These are phyloP conservation scores for Omphalotus guepiniiformis DNA, from an alignment of 768 basidiomycete genomes.

Conservation along the genomic window DNA sequence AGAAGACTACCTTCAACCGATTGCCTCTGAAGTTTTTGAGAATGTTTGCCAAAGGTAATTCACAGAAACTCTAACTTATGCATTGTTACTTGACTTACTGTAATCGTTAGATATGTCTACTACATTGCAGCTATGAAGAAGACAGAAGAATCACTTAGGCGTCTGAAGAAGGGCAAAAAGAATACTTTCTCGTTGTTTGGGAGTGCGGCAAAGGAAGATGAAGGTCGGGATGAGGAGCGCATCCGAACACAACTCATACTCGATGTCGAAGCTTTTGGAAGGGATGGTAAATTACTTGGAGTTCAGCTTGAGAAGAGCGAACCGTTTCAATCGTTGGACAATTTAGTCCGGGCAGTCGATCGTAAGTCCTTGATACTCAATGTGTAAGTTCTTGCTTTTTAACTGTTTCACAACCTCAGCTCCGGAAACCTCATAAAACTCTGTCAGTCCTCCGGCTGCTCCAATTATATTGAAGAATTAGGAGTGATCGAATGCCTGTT, in stretches of 20 bases:
- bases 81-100: constrained; percentile 6
- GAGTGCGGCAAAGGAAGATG: constrained; percentile 43
- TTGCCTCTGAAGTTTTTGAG: constrained; percentile 65
- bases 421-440: constrained; percentile 5
- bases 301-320: constrained; percentile 53
- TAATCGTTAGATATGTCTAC: constrained; percentile 59
- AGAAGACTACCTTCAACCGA: constrained; percentile 44
- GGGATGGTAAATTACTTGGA: constrained; percentile 68
- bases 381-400: no score
- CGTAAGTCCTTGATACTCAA: constrained; percentile 17
- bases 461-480: background rate
- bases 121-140: constrained; percentile 85
- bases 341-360: constrained; percentile 52
- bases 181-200: constrained; percentile 78
- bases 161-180: constrained; percentile 84
- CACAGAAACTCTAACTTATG: background rate
- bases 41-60: constrained; percentile 60
- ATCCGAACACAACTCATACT: constrained; percentile 79
- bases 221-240: constrained; percentile 82
- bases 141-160: constrained; percentile 83
- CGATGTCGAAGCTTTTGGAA: constrained; percentile 82
- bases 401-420: background rate
- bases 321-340: constrained; percentile 50
- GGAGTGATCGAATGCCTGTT: background rate
- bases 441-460: background rate